Percentiles rank a stretch among this genome's conserved stretches.
These are phyloP conservation scores for Diaporthe australafricana DNA, from an alignment of 2,329 filamentous ascomycete genomes.

Conservation along the genomic window DNA sequence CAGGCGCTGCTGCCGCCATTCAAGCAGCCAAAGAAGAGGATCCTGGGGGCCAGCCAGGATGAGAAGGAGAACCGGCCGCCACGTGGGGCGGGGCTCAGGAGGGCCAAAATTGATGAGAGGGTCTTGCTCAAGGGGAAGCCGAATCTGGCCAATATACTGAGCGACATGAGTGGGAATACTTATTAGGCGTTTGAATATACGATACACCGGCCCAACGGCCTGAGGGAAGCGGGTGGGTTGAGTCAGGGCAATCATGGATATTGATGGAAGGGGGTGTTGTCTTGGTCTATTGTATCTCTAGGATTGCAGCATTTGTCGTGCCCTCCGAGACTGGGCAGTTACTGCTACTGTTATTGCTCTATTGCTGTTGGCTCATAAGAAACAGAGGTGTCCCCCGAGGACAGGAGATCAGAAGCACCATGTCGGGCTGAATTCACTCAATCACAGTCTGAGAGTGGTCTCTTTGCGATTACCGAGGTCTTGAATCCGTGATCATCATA, in stretches of 20 bases:
- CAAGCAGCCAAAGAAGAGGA: slow-evolving; percentile 25
- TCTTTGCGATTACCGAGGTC: background rate
- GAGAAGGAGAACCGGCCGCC: slow-evolving; percentile 59
- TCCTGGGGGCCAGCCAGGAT: slow-evolving; percentile 8
- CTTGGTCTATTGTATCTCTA: slow-evolving; percentile 33
- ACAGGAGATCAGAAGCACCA: background rate
- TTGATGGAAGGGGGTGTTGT: background rate
- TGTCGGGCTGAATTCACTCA: background rate
- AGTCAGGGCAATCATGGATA: slow-evolving; percentile 3
- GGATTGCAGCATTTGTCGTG: slow-evolving; percentile 17
- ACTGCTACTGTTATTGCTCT: background rate
- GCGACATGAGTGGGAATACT: slow-evolving; percentile 67
- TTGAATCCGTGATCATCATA: background rate
- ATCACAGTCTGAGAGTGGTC: background rate
- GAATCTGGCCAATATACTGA: slow-evolving; percentile 81
- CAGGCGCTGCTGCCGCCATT: slow-evolving; percentile 6
- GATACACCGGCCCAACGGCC: background rate
- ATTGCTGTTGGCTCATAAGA: background rate
- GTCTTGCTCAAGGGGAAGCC: slow-evolving; percentile 74
- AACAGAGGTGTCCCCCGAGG: background rate
- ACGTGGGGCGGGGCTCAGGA: slow-evolving; percentile 58
- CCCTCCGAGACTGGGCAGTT: background rate
- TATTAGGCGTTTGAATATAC: slow-evolving; percentile 36
- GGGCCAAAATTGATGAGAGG: slow-evolving; percentile 68
- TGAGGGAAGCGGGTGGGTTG: background rate